These are phyloP conservation scores for Yamadazyma sp. DNA, from an alignment of 1,139 yeast genomes.

Conservation along the genomic window DNA sequence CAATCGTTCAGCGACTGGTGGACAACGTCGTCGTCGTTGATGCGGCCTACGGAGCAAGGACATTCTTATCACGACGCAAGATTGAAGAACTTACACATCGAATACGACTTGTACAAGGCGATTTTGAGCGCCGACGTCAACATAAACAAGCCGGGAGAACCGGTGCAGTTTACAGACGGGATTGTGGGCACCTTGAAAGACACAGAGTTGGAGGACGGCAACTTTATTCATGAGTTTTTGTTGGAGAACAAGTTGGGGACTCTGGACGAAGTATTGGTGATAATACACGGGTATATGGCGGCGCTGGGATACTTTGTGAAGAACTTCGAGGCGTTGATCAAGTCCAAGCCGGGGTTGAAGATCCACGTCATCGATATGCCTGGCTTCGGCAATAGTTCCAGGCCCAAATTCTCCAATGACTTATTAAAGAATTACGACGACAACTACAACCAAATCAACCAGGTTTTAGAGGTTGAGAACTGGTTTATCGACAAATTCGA, in stretches of 20 bases:
- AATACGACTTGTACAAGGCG: slow-evolving; percentile 36
- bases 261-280: slow-evolving; percentile 24
- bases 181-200: slow-evolving; percentile 30
- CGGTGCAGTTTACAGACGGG: slow-evolving; percentile 8
- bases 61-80: slow-evolving; percentile 22
- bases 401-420: slow-evolving; percentile 38
- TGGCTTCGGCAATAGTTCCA: slow-evolving; percentile 47
- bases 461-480: slow-evolving; percentile 35
- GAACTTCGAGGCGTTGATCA: slow-evolving; percentile 35
- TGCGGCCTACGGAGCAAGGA: slow-evolving; percentile 19
- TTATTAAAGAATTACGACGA: slow-evolving; percentile 25
- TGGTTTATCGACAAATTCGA: slow-evolving; percentile 48
- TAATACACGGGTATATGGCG: slow-evolving; percentile 50
- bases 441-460: slow-evolving; percentile 27
- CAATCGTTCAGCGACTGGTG: slow-evolving; percentile 44
- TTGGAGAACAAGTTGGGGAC: slow-evolving; percentile 25
- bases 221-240: slow-evolving; percentile 39
- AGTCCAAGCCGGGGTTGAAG: slow-evolving; percentile 32
- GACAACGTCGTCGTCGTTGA: slow-evolving; percentile 28
- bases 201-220: slow-evolving; percentile 28
- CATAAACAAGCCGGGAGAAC: slow-evolving; percentile 20
- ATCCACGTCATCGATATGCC: slow-evolving; percentile 42
- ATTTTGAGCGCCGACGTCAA: slow-evolving; percentile 33
- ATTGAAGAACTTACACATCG: slow-evolving; percentile 27
- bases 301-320: slow-evolving; percentile 46